Evolutionary conservation across 768 basidiomycete species (phyloP).

Genomic region (Lentinula sp.): DNA sequence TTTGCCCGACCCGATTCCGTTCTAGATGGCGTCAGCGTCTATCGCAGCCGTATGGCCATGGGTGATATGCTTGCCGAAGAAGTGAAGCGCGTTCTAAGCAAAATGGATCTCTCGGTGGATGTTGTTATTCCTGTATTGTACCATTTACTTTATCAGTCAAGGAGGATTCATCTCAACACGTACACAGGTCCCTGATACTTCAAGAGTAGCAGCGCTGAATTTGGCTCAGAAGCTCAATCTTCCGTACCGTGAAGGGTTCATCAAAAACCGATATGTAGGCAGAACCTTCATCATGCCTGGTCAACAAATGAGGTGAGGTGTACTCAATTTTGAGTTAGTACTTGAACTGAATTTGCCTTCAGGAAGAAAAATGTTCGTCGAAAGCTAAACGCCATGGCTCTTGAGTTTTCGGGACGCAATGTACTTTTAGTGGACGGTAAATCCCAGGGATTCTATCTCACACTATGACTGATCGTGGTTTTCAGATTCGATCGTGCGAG

Average conservation of each 20-base stretch:
- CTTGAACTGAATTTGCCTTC: conserved; percentile 1
- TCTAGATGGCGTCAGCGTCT: conserved; percentile 94
- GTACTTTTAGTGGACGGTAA: conserved; percentile 94
- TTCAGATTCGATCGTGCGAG: conserved; percentile 94
- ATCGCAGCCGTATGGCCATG: conserved; percentile 99
- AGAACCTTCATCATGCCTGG: conserved; percentile 99
- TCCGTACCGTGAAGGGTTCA: conserved; percentile 96
- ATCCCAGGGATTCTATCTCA: conserved; percentile 11
- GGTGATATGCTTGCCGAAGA: conserved; percentile 91
- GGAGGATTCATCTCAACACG: neutral
- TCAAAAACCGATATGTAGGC: conserved; percentile 98
- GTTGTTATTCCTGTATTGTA: conserved; percentile 84
- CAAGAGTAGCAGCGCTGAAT: conserved; percentile 92
- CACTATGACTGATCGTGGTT: neutral
- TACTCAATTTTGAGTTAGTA: neutral
- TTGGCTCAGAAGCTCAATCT: conserved; percentile 84
- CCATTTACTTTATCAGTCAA: neutral
- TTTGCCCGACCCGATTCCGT: conserved; percentile 98
- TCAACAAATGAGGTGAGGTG: conserved; percentile 78
- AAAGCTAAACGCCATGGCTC: conserved; percentile 97
- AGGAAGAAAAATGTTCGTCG: conserved; percentile 91
- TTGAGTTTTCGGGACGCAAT: conserved; percentile 89
- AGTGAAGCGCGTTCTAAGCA: conserved; percentile 66
- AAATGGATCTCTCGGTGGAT: conserved; percentile 71
- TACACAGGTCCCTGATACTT: conserved; percentile 86